Evolutionary conservation across 2,329 filamentous ascomycete species (phyloP).

Genomic region (Phoma sp.): DNA sequence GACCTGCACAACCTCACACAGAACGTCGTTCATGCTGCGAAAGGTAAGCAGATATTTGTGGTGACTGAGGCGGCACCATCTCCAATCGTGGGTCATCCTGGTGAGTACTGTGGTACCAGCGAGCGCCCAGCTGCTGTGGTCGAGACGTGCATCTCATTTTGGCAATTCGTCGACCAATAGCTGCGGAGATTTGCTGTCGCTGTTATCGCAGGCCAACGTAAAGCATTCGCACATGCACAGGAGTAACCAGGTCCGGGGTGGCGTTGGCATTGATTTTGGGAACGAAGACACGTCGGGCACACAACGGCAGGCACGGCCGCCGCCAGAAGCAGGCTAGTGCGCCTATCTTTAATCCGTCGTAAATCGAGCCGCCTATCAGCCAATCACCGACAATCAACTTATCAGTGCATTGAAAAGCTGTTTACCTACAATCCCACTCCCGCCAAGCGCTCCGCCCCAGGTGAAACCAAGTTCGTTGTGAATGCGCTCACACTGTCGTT

Average conservation of each 20-base stretch:
- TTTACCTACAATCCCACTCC: constrained; percentile 23
- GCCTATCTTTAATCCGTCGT: constrained; percentile 3
- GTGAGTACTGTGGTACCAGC: neutral
- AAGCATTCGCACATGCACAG: constrained; percentile 13
- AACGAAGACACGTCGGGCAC: constrained; percentile 3
- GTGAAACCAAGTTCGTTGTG: constrained; percentile 27
- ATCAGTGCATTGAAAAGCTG: constrained; percentile 21
- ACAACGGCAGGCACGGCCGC: constrained; percentile 13
- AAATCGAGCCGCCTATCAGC: constrained; percentile 2
- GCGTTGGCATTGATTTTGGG: constrained; percentile 8
- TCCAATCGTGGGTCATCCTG: neutral
- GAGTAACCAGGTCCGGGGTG: constrained; percentile 13
- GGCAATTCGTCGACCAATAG: constrained; percentile 7
- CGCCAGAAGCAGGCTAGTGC: constrained; percentile 11
- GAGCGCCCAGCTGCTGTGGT: constrained; percentile 9
- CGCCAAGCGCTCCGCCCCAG: constrained; percentile 39
- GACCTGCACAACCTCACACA: constrained; percentile 1
- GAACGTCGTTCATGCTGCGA: neutral
- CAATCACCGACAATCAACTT: constrained; percentile 20
- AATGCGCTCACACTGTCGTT: constrained; percentile 9
- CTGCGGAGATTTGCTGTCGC: neutral
- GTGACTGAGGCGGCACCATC: neutral
- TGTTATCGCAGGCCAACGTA: constrained; percentile 18
- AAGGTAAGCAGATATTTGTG: neutral
- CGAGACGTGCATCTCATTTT: constrained; percentile 9